A percentile compares a stretch with the other conserved stretches of the same genome.
These are phyloP conservation scores for Cyclostephanos invisitatus DNA, from an alignment of 108 stramenopile species.

Conservation along the genomic window DNA sequence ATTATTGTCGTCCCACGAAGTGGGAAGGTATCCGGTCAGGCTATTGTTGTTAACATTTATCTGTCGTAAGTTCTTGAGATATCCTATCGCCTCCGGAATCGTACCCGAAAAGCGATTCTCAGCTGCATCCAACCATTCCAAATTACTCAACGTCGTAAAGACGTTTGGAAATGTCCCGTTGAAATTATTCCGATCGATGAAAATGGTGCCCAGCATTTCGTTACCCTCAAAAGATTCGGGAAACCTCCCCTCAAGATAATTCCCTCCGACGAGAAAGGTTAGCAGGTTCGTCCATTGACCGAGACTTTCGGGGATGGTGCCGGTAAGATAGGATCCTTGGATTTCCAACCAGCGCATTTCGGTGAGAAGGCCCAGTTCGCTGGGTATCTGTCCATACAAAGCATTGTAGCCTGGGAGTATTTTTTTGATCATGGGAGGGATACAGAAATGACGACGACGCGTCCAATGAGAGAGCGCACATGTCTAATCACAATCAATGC, in stretches of 20 bases:
- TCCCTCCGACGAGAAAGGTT: conserved; percentile 25
- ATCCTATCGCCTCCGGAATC: conserved; percentile 23
- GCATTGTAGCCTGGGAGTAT: conserved; percentile 1
- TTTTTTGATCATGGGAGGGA: background rate
- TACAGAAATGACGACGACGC: background rate
- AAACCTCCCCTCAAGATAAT: conserved; percentile 25
- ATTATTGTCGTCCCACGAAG: conserved; percentile 30
- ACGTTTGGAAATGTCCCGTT: conserved; percentile 43
- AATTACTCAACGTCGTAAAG: conserved; percentile 38
- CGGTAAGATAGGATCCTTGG: conserved; percentile 23
- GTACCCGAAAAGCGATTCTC: conserved; percentile 30
- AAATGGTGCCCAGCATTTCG: conserved; percentile 42
- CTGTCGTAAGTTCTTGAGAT: conserved; percentile 35
- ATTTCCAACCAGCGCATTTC: conserved; percentile 42
- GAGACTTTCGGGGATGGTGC: conserved; percentile 24
- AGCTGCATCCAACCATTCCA: conserved; percentile 46
- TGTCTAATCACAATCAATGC: background rate
- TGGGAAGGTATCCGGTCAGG: conserved; percentile 34
- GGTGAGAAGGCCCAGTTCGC: conserved; percentile 27
- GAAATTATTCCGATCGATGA: conserved; percentile 33
- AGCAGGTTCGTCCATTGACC: conserved; percentile 41
- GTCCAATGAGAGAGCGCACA: background rate
- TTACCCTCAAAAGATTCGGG: conserved; percentile 23
- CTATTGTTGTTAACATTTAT: conserved; percentile 38
- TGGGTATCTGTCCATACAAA: conserved; percentile 38